Base-by-base conservation (phyloP, 2,329 filamentous ascomycete genomes). In the Aspergillus neoniger region DNA sequence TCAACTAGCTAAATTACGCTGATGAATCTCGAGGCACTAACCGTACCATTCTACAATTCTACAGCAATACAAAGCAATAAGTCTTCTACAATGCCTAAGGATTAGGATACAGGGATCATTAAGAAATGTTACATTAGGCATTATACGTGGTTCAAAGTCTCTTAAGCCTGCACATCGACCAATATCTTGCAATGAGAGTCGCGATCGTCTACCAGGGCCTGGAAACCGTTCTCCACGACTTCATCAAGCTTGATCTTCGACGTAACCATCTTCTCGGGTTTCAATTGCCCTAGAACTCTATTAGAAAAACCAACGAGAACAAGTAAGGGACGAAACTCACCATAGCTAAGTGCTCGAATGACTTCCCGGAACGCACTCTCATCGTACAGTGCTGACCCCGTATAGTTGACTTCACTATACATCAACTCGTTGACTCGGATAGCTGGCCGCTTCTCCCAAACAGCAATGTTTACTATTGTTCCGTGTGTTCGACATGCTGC, bases 181-280 rank as follows among this genome's bases (percentile, higher is more conserved):
- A 88, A 64, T 30, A 88, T 84, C 74, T 88, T 88, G 28, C 88
- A 85, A 66, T 88, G 84, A 56, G 81, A 83, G 38, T 87, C 84
- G 64, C 86, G 86, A 64, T 88, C 80, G 4, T 83, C 72, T 30
- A 87, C 82, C 61, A 88, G 72, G 1, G 82, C 77, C 58, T 81
- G 76, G 63, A 87, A 84, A 0, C 85, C 86, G 25, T 83, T 79
- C 28, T 86, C 80, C 0, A 86, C 83, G 10, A 88, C 72, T 17
- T 84, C 76, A 14, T 85, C 81, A 43, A 88, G 74, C 52, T 76
- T 71, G 44, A 88, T 84, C 67, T 78, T 84, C 38, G 81, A 77
- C 0, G 86, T 88, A 44, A 89, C 86, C 86, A 89, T 88, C 30
- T 76, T 74, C 12, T 77, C 77, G 0, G 86, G 84, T 54, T 81